Conservation (phyloP, 768 basidiomycete genomes). For the Suillus decipiens region DNA sequence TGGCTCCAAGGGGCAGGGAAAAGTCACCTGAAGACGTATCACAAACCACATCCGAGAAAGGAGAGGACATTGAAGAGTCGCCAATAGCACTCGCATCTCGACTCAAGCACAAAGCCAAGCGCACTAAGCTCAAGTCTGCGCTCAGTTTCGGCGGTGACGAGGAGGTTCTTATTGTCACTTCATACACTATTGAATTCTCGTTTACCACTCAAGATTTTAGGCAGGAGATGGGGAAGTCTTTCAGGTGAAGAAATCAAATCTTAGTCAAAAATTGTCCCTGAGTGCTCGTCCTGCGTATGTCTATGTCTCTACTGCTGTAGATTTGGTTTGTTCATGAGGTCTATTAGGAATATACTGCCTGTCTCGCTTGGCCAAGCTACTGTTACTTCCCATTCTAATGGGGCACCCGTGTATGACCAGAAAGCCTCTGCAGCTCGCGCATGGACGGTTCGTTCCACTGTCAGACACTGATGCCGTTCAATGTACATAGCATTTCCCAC, state of each 20-base stretch:
- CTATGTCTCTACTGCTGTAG: background rate
- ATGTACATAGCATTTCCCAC: too few relatives aligned
- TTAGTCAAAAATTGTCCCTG: slow-evolving; percentile 66
- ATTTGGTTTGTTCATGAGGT: slow-evolving; percentile 15
- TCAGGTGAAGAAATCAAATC: slow-evolving; percentile 77
- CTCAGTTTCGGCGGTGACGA: slow-evolving; percentile 78
- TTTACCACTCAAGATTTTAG: slow-evolving; percentile 39
- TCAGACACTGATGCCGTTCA: too few relatives aligned
- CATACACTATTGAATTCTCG: slow-evolving; percentile 13
- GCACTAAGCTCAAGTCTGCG: slow-evolving; percentile 61
- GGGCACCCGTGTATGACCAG: too few relatives aligned
- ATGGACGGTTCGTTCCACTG: too few relatives aligned
- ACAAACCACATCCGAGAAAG: slow-evolving; percentile 19
- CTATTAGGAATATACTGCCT: too few relatives aligned
- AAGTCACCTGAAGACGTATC: slow-evolving; percentile 19
- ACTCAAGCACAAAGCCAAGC: slow-evolving; percentile 72
- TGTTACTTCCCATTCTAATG: too few relatives aligned
- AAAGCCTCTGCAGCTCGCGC: too few relatives aligned
- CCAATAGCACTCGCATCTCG: slow-evolving; percentile 64
- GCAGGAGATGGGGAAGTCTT: slow-evolving; percentile 65
- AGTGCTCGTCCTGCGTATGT: slow-evolving; percentile 55
- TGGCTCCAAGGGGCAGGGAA: slow-evolving; percentile 42
- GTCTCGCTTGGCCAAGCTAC: too few relatives aligned
- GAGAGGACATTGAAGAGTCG: slow-evolving; percentile 45
- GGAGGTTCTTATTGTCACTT: slow-evolving; percentile 49